These are phyloP conservation scores for Artemisia tridentata DNA, from an alignment of 129 eudicot genomes.

Conservation along the genomic window DNA sequence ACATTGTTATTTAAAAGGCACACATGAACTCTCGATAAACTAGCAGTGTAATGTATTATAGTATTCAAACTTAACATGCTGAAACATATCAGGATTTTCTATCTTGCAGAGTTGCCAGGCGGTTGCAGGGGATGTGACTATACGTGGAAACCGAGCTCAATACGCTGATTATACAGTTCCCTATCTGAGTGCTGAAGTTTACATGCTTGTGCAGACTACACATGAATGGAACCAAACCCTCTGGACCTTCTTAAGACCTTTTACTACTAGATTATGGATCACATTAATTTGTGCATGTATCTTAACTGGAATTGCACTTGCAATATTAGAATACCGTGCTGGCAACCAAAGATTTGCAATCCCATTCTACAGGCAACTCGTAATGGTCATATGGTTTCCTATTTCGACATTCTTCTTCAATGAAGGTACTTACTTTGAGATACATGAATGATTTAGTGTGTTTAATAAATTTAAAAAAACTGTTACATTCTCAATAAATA, in stretches of 20 bases:
- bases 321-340: conserved; percentile 21
- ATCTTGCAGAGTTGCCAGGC: conserved; percentile 13
- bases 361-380: conserved; percentile 1
- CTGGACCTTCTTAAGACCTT: conserved; percentile 21
- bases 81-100: no score
- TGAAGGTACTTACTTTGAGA: no score
- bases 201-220: conserved; percentile 19
- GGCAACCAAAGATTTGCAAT: conserved; percentile 9
- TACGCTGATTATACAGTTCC: conserved; percentile 13
- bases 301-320: conserved; percentile 2
- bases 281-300: conserved; percentile 10
- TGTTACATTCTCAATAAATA: no score
- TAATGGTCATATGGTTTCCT: conserved; percentile 29
- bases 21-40: no score
- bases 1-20: no score
- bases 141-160: conserved; percentile 1
- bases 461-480: no score
- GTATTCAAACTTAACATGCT: no score
- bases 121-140: conserved; percentile 11
- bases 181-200: conserved; percentile 18
- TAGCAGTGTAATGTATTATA: no score
- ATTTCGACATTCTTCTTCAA: conserved; percentile 23
- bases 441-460: no score
- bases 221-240: conserved; percentile 21
- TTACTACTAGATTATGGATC: conserved; percentile 24